Base-by-base conservation (phyloP, 371 early-diverging fungal species). In the Dichotomocladium elegans region DNA sequence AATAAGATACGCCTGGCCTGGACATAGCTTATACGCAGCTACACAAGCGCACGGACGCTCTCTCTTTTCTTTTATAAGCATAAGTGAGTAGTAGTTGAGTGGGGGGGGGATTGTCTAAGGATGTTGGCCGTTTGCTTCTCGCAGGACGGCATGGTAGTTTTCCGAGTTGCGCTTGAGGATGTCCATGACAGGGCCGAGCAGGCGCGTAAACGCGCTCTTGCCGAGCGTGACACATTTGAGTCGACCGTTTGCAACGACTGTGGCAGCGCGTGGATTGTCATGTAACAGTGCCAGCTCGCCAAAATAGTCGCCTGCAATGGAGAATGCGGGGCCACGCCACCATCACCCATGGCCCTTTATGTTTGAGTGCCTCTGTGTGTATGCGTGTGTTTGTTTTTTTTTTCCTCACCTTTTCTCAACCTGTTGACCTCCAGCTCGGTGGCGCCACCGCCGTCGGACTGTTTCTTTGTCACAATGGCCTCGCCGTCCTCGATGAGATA, bases 161-260 rank as follows among this genome's bases (percentile, higher is more conserved):
- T 75, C 84, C 21, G 89, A 85, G 68, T 95, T 94, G 48, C 97
- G 83, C 66, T 93, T 88, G 58, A 97, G 78, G 47, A 94, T 92
- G 61, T 94, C 93, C 59, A 92, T 86, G 29, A 94, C 87, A 14
- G 96, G 95, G 6, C 98, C 97, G 5, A 98, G 78, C 43, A 98
- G 74, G 29, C 98, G 84, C 31, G 87, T 89, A 67, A 98, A 98
- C 8, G 96, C 93, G 51, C 88, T 84, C 71, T 93, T 94, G 55
- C 90, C 91, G 42, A 96, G 73, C 4, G 93, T 90, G 3, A 92
- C 97, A 57, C 93, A 91, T 80, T 95, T 95, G 51, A 95, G 77
- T 48, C 85, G 80, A 26, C 95, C 94, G 37, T 84, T 77, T n/a
- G 98, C 93, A 31, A 78, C 67, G 12, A 98, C 89, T 19, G 95